Evolutionary conservation across 495 filamentous ascomycete genomes (phyloP), one percentile per base, ranked within the genome.

Genomic region (Penicillium soppii): DNA sequence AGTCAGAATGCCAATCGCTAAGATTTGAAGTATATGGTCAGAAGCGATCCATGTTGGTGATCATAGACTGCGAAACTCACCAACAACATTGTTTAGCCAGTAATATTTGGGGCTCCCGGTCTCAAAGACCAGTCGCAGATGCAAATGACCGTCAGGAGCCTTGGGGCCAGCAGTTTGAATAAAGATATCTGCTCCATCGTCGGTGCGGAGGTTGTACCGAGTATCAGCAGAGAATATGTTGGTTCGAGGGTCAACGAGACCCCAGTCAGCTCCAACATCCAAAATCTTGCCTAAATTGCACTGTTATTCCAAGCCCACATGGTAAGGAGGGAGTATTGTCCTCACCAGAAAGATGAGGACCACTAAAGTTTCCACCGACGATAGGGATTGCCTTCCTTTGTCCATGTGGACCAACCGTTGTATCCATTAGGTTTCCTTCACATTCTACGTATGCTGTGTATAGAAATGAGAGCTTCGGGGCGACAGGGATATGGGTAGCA

Each of bases 41-140:
- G 9, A 49, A 38, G 16, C 23, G 13, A 27, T 22, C 10, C 21
- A 22, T 30, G 3, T 10, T 32, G 29, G 29, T 10, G 29, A 33
- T 26, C 21, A 15, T 16, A 7, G 10, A 32, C 10, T 12, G 22
- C 2, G 19, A 40, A 19, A 62, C 65, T 43, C 37, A 67, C 66
- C 66, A 47, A 69, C 40, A 36, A 69, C 51, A 55, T 67, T 63
- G 52, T 69, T 69, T 56, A 67, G 36, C 66, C 66, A 69, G 43
- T 69, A 67, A 52, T 69, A 69, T 25, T 59, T 58, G 16, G 52
- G 30, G 54, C 57, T 57, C 0, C 59, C 63, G 1, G 66, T 65
- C 42, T 60, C 59, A 46, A 67, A 65, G 13, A 65, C 19, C 44
- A 69, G 37, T 2, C 56, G 58, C 27, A 67, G 38, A 61, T 67